Base-by-base conservation (phyloP, 768 basidiomycete genomes). In the Kwoniella dejecticola region DNA sequence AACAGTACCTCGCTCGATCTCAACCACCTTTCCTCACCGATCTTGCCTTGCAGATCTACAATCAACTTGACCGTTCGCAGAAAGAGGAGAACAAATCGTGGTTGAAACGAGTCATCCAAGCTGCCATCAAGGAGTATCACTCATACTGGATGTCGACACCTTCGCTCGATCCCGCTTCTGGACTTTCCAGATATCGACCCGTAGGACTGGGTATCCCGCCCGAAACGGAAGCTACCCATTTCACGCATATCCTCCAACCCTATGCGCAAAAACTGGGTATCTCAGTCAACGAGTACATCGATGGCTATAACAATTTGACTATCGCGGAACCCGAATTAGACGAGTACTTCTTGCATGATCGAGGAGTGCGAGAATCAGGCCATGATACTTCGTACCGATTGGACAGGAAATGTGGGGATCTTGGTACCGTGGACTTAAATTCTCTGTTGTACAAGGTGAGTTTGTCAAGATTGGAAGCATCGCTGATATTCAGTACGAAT, bases 11-110 rank as follows among this genome's bases (percentile, higher is more conserved):
- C 59, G 90, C 89, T 78, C 89, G 95, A 64, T 89, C 92, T 12
- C 95, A 99, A 77, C 95, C 95, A 29, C 95, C 95, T 1, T 99
- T 99, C 88, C 84, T 98, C 47, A 98, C 95, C 45, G 95, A 99
- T 78, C 92, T 99, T 88, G 92, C 94, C 0, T 83, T 98, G 38
- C 96, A 98, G 78, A 95, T 97, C 76, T 98, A 89, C 82, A 94
- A 94, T 75, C 93, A 93, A 76, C 86, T 97, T 56, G 92, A 96
- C 71, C 87, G 90, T 46, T 87, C 86, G 0, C 88, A 93, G 64
- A 79, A 87, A 60, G 86, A 86, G 31, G 84, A 83, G 30, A 95
- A 96, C 82, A 88, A 89, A 19, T 81, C 82, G 45, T 99, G 94
- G 93, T 85, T 99, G 61, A 96, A 93, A 80, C 87, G 88, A 8